Evolutionary conservation across 495 filamentous ascomycete species (phyloP).

Genomic region (Eremomyces bilateralis): DNA sequence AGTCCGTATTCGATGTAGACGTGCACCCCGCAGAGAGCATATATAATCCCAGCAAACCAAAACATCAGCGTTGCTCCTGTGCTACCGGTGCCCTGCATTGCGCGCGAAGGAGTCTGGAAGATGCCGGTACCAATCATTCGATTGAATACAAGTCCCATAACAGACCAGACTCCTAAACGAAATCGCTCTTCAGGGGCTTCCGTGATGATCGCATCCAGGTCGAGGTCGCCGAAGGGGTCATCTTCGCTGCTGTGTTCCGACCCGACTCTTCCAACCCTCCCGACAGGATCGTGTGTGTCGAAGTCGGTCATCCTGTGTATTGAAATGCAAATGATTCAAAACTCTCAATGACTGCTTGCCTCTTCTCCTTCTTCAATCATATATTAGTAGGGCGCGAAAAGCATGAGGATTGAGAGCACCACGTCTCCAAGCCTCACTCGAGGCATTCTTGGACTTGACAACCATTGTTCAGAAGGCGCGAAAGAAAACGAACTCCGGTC

Average conservation of each 20-base stretch:
- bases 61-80: constrained; percentile 5
- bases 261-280: not conserved
- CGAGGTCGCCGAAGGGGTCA: constrained; percentile 4
- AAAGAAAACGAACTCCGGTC: no score
- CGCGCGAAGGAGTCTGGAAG: constrained; percentile 2
- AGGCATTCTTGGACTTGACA: no score
- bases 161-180: constrained; percentile 10
- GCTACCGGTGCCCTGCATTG: constrained; percentile 5
- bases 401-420: no score
- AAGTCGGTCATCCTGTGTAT: not conserved
- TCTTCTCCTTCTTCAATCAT: no score
- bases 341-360: no score
- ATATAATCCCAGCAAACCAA: constrained; percentile 5
- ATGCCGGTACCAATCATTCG: constrained; percentile 15
- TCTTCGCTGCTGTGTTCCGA: not conserved
- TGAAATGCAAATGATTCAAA: no score
- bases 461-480: no score
- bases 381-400: no score
- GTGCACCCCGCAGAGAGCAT: constrained; percentile 1
- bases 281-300: not conserved
- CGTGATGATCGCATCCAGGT: constrained; percentile 11
- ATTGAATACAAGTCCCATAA: constrained; percentile 14
- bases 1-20: constrained; percentile 8
- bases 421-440: no score
- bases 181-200: constrained; percentile 12